Evolutionary conservation across 768 basidiomycete species (phyloP).

Genomic region (Clavaria fumosa): DNA sequence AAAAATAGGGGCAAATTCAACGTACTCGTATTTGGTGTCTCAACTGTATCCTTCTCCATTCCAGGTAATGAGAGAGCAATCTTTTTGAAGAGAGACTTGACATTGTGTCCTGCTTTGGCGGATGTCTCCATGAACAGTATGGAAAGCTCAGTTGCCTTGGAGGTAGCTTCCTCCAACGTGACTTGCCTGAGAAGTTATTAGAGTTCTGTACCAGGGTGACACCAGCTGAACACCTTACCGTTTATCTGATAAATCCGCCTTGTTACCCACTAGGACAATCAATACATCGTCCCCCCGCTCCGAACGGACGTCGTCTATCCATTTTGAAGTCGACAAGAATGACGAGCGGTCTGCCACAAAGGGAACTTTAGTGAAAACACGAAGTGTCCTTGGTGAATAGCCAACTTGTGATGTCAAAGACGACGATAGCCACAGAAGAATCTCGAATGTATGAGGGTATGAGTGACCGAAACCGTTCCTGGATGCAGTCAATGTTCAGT

Average conservation of each 20-base stretch:
- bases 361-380: conserved; percentile 5
- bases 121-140: conserved; percentile 99
- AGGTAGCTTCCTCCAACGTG: conserved; percentile 93
- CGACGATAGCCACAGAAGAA: conserved; percentile 96
- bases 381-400: neutral
- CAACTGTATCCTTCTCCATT: conserved; percentile 71
- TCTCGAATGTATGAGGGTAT: conserved; percentile 99
- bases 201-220: conserved; percentile 3
- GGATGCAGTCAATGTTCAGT: conserved; percentile 3
- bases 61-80: conserved; percentile 97
- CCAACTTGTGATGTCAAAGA: conserved; percentile 97
- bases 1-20: conserved; percentile 4
- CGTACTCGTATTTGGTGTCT: conserved; percentile 40
- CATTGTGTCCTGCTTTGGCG: conserved; percentile 98
- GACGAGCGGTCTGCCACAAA: conserved; percentile 67
- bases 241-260: conserved; percentile 97
- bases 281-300: conserved; percentile 97
- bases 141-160: conserved; percentile 75
- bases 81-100: conserved; percentile 98
- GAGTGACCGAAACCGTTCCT: conserved; percentile 91
- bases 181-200: conserved; percentile 56
- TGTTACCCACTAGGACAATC: conserved; percentile 96
- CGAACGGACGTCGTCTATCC: conserved; percentile 98
- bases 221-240: conserved; percentile 37
- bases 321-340: conserved; percentile 96